Conservation (phyloP, 2,329 filamentous ascomycete genomes). For the Aspergillus tubingensis region DNA sequence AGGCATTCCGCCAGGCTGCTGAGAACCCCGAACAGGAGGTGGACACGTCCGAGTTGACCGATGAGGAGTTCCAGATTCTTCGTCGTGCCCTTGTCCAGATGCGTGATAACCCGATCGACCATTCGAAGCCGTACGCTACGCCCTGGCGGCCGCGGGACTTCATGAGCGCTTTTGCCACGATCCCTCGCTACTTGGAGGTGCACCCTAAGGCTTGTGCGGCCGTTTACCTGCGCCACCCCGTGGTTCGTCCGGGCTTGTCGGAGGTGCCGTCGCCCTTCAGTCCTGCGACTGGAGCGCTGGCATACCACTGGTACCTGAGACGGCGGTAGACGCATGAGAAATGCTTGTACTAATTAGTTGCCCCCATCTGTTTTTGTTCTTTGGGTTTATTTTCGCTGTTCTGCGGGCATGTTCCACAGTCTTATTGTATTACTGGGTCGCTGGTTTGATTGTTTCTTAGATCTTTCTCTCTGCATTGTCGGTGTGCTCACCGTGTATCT, state of each 20-base stretch:
- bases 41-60: slow-evolving; percentile 51
- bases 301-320: slow-evolving; percentile 92
- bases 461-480: slow-evolving; percentile 16
- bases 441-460: slow-evolving; percentile 22
- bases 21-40: slow-evolving; percentile 35
- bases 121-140: slow-evolving; percentile 79
- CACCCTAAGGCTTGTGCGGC: slow-evolving; percentile 96
- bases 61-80: slow-evolving; percentile 50
- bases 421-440: slow-evolving; percentile 42
- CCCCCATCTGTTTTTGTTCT: slow-evolving; percentile 8
- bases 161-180: slow-evolving; percentile 92
- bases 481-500: slow-evolving; percentile 20
- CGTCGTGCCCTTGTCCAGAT: slow-evolving; percentile 63
- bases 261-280: slow-evolving; percentile 85
- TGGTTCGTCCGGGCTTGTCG: slow-evolving; percentile 75
- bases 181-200: slow-evolving; percentile 93
- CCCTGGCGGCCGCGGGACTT: slow-evolving; percentile 86
- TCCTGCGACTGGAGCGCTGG: slow-evolving; percentile 70
- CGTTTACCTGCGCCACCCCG: slow-evolving; percentile 91
- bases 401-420: slow-evolving; percentile 27
- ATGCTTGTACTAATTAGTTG: slow-evolving; percentile 1
- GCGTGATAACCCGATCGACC: slow-evolving; percentile 74
- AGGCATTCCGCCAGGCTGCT: slow-evolving; percentile 35
- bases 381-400: slow-evolving; percentile 22
- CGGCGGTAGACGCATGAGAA: slow-evolving; percentile 60